Percentiles rank a stretch among this genome's conserved stretches.
phyloP scores from a whole-genome alignment of 495 filamentous ascomycete genomes.

The Jackrogersella multiformis region DNA sequence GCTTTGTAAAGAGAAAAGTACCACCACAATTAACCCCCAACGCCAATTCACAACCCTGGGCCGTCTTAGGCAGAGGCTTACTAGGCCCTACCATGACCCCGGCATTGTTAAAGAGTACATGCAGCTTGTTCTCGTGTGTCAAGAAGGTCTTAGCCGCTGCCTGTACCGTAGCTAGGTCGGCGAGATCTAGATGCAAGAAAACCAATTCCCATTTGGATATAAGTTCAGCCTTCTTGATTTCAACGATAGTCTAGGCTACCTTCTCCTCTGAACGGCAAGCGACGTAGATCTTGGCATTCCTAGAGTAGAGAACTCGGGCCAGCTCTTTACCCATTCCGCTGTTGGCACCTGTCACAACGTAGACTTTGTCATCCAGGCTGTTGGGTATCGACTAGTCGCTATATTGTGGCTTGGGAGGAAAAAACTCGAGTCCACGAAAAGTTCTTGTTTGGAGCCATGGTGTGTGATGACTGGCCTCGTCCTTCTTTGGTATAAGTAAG shows the following conservation, averaged over 20 bases:
- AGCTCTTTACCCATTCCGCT: constrained; percentile 58
- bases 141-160: constrained; percentile 27
- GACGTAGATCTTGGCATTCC: constrained; percentile 61
- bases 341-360: constrained; percentile 59
- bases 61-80: background rate
- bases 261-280: constrained; percentile 52
- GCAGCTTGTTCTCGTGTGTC: constrained; percentile 28
- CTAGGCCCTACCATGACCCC: background rate
- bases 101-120: constrained; percentile 43
- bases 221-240: constrained; percentile 23
- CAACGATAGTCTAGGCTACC: constrained; percentile 32
- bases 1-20: constrained; percentile 50
- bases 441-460: too few species aligned
- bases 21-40: constrained; percentile 52
- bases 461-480: too few species aligned
- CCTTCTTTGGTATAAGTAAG: too few species aligned
- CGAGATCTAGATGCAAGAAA: constrained; percentile 40
- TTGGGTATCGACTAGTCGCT: too few species aligned
- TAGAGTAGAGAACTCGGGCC: constrained; percentile 51
- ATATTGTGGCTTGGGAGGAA: too few species aligned
- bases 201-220: constrained; percentile 21
- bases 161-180: constrained; percentile 36
- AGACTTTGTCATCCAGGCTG: constrained; percentile 49
- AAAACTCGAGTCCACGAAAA: too few species aligned
- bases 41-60: constrained; percentile 51